phyloP scores from a whole-genome alignment of 805 yeast genomes.

The Lipomyces mesembrius region DNA sequence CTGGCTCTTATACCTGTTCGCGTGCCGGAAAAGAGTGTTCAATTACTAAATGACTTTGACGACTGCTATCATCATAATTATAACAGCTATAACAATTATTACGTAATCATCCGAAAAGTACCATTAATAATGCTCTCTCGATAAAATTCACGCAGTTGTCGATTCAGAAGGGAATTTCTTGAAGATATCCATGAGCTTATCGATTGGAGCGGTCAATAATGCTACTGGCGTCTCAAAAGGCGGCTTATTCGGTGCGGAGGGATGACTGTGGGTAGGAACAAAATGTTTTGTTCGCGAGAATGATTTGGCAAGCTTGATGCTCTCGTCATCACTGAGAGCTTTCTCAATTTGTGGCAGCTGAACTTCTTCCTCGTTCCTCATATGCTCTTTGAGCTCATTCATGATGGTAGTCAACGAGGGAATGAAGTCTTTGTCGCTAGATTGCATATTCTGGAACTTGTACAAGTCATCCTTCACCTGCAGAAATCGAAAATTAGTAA shows the following conservation, averaged over 20 bases:
- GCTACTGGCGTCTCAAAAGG: slow-evolving; percentile 18
- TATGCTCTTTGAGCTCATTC: slow-evolving; percentile 9
- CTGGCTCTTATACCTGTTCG: too few species aligned
- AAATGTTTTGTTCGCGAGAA: slow-evolving; percentile 12
- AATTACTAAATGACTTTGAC: too few species aligned
- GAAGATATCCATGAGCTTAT: slow-evolving; percentile 9
- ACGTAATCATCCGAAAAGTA: too few species aligned
- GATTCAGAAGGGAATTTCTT: not conserved
- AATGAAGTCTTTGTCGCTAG: not conserved
- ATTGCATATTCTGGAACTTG: slow-evolving; percentile 9
- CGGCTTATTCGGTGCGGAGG: slow-evolving; percentile 19
- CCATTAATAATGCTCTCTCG: too few species aligned
- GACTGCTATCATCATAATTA: too few species aligned
- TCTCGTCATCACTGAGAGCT: slow-evolving; percentile 6
- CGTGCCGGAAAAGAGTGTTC: too few species aligned
- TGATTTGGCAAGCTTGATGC: slow-evolving; percentile 1
- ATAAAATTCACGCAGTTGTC: not conserved
- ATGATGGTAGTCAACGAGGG: not conserved
- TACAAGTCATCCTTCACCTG: slow-evolving; percentile 11
- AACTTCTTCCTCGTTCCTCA: slow-evolving; percentile 10
- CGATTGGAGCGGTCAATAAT: slow-evolving; percentile 17
- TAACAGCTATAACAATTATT: too few species aligned
- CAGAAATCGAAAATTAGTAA: not conserved
- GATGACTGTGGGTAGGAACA: slow-evolving; percentile 20
- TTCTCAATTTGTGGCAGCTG: slow-evolving; percentile 13